Evolutionary conservation across 345 rosid species (phyloP).

Genomic region (Jatropha curcas): DNA sequence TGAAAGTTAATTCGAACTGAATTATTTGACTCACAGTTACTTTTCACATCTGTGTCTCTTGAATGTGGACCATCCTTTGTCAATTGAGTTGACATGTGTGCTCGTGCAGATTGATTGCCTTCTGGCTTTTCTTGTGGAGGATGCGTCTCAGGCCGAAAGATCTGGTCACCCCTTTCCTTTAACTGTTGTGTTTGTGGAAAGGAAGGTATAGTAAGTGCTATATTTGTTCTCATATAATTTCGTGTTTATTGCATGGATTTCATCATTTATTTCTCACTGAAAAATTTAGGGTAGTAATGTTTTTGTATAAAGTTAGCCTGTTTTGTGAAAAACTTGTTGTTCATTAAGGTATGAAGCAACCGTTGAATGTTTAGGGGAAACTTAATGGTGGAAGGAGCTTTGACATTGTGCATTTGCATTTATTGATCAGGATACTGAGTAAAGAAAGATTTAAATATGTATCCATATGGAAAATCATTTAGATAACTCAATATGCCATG

Average conservation of each 20-base stretch:
- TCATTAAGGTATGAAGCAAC: too few relatives aligned
- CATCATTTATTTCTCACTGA: neutral
- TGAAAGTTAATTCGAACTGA: too few relatives aligned
- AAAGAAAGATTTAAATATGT: neutral
- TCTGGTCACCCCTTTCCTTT: constrained; percentile 38
- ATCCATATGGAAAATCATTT: neutral
- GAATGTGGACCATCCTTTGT: neutral
- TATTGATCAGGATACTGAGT: neutral
- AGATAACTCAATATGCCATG: too few relatives aligned
- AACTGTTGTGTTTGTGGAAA: constrained; percentile 45
- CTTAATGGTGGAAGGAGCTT: too few relatives aligned
- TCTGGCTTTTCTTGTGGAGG: constrained; percentile 38
- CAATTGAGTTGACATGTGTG: neutral
- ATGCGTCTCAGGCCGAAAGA: constrained; percentile 35
- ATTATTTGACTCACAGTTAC: neutral
- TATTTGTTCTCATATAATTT: neutral
- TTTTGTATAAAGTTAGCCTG: too few relatives aligned
- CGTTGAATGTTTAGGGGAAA: too few relatives aligned
- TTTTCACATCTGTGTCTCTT: neutral
- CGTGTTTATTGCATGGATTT: neutral
- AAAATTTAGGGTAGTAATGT: neutral
- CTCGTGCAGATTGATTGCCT: constrained; percentile 41
- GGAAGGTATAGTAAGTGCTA: constrained; percentile 31
- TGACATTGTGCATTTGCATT: too few relatives aligned
- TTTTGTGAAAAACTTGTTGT: too few relatives aligned